A percentile compares a stretch with the other conserved stretches of the same genome.
Conservation (phyloP, 345 rosid species). For the Syzygium jambos region DNA sequence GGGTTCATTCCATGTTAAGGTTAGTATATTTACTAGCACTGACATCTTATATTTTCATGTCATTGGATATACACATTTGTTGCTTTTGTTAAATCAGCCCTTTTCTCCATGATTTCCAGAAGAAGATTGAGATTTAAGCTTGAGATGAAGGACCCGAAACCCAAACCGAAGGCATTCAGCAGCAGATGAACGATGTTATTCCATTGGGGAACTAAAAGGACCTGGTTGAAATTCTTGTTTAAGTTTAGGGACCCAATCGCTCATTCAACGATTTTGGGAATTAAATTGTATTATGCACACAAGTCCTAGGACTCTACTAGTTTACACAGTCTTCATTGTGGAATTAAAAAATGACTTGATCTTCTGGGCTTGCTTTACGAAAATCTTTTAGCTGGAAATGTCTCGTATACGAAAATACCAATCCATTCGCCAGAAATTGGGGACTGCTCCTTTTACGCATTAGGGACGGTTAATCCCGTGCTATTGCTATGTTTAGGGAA, state of each 20-base stretch:
- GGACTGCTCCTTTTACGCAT: neutral
- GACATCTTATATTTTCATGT: too few relatives aligned
- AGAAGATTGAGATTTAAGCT: too few relatives aligned
- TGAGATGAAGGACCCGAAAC: neutral
- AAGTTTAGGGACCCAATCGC: neutral
- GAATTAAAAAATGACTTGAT: neutral
- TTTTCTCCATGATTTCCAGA: too few relatives aligned
- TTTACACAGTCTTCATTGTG: neutral
- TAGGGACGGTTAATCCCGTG: too few relatives aligned
- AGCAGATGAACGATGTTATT: neutral
- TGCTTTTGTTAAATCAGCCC: too few relatives aligned
- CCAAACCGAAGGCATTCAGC: too few relatives aligned
- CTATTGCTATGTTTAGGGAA: too few relatives aligned
- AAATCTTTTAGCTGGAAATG: neutral
- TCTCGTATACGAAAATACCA: neutral
- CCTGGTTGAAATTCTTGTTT: neutral
- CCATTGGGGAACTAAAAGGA: neutral
- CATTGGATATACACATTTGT: too few relatives aligned
- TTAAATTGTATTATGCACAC: neutral
- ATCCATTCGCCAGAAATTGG: neutral
- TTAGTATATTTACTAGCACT: too few relatives aligned
- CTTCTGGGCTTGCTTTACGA: neutral
- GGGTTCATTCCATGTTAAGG: too few relatives aligned
- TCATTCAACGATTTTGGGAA: neutral
- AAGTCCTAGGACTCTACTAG: neutral